These are phyloP conservation scores for Hysterium pulicare DNA, from an alignment of 2,329 filamentous ascomycete species.

Conservation along the genomic window DNA sequence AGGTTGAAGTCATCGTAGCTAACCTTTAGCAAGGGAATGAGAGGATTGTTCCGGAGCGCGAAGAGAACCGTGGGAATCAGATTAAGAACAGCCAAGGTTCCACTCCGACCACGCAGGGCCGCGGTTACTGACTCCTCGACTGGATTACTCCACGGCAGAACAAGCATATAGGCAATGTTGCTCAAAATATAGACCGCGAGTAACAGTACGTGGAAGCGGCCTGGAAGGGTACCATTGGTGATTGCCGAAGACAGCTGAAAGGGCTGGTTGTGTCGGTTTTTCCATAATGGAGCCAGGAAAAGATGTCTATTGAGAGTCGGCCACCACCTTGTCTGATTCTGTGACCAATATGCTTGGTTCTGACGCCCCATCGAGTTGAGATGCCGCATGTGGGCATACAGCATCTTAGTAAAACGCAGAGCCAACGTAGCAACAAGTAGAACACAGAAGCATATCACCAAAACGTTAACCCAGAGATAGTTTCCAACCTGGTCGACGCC, in stretches of 20 bases:
- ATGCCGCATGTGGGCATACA: conserved; percentile 44
- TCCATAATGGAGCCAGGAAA: conserved; percentile 67
- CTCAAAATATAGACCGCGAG: conserved; percentile 64
- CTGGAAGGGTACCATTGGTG: conserved; percentile 73
- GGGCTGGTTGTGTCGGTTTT: conserved; percentile 73
- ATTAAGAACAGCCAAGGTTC: conserved; percentile 80
- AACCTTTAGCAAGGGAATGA: conserved; percentile 77
- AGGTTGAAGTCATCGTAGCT: conserved; percentile 97
- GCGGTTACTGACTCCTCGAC: conserved; percentile 61
- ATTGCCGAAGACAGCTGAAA: conserved; percentile 65
- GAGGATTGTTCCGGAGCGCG: conserved; percentile 87
- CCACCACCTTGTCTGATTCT: conserved; percentile 45
- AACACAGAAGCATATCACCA: conserved; percentile 36
- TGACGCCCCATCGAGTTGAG: conserved; percentile 41
- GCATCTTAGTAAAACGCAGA: conserved; percentile 42
- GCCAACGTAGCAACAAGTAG: conserved; percentile 37
- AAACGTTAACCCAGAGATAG: conserved; percentile 45
- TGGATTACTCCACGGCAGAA: conserved; percentile 57
- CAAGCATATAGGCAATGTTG: conserved; percentile 74
- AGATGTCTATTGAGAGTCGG: conserved; percentile 64
- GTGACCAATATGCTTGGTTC: conserved; percentile 46
- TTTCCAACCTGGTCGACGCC: conserved; percentile 49
- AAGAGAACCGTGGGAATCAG: conserved; percentile 89
- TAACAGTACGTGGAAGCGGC: conserved; percentile 71
- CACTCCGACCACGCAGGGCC: conserved; percentile 80